Evolutionary conservation across 1,139 yeast species (phyloP).

Genomic region (Scheffersomyces titani): DNA sequence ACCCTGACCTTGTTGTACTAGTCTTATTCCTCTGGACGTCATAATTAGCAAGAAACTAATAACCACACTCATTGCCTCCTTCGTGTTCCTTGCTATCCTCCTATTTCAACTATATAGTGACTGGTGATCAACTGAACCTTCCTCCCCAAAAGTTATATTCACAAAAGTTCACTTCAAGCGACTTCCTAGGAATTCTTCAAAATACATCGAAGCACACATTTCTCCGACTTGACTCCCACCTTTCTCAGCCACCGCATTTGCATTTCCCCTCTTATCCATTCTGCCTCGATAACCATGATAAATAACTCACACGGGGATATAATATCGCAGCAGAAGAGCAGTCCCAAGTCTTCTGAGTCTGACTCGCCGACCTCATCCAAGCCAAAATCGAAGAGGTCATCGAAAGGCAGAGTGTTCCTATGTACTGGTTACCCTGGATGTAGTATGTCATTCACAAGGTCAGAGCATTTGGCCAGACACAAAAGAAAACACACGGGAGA

Average conservation of each 20-base stretch:
- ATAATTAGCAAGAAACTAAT: neutral
- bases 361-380: slow-evolving; percentile 6
- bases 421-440: slow-evolving; percentile 90
- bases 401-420: slow-evolving; percentile 70
- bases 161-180: neutral
- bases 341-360: neutral
- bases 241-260: neutral
- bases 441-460: slow-evolving; percentile 81
- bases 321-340: neutral
- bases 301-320: neutral
- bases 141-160: neutral
- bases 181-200: neutral
- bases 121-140: neutral
- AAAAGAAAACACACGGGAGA: slow-evolving; percentile 95
- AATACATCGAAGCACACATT: neutral
- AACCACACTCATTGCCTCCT: neutral
- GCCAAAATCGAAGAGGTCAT: slow-evolving; percentile 33
- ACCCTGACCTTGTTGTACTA: neutral
- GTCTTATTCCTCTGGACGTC: neutral
- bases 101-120: neutral
- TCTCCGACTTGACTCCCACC: neutral
- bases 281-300: neutral
- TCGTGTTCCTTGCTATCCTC: neutral
- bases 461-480: slow-evolving; percentile 91
- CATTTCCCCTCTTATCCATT: neutral